Conservation (phyloP, 2,329 filamentous ascomycete species). For the Talaromyces sp. region DNA sequence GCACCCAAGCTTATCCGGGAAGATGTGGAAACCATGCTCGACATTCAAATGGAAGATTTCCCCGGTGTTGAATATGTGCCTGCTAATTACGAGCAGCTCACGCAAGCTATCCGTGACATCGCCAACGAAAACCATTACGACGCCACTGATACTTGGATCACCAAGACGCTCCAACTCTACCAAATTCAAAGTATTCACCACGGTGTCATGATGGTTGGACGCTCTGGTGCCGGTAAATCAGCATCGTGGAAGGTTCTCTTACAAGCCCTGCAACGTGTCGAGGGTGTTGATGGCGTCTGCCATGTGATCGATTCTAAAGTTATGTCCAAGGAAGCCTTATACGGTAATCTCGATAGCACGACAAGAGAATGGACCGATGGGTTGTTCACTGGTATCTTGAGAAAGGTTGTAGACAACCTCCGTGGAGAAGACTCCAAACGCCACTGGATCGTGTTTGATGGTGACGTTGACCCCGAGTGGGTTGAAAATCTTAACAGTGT, state of each 20-base stretch:
- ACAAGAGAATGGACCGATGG: constrained; percentile 99
- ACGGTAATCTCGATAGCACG: constrained; percentile 91
- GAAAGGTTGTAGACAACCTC: constrained; percentile 98
- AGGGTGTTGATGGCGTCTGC: constrained; percentile 87
- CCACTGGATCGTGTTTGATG: constrained; percentile 99
- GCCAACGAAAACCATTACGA: constrained; percentile 83
- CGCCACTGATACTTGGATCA: constrained; percentile 93
- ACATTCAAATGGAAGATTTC: constrained; percentile 81
- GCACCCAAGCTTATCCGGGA: constrained; percentile 92
- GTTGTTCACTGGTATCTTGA: constrained; percentile 92
- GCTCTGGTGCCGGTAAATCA: constrained; percentile 96
- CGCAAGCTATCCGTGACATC: constrained; percentile 74
- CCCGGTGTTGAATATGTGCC: constrained; percentile 90
- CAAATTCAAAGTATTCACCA: constrained; percentile 98
- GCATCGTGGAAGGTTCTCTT: constrained; percentile 89
- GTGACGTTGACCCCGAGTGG: constrained; percentile 98
- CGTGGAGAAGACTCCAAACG: constrained; percentile 94
- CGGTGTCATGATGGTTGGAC: constrained; percentile 99
- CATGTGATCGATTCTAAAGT: constrained; percentile 99
- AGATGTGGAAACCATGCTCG: constrained; percentile 83
- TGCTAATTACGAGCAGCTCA: constrained; percentile 74
- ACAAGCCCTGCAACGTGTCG: constrained; percentile 84
- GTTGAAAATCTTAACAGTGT: constrained; percentile 99
- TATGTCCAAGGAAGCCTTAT: constrained; percentile 98
- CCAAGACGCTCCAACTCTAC: constrained; percentile 92